These are phyloP conservation scores for Noccaea bulbosa DNA, from an alignment of 345 rosid genomes.

Conservation along the genomic window DNA sequence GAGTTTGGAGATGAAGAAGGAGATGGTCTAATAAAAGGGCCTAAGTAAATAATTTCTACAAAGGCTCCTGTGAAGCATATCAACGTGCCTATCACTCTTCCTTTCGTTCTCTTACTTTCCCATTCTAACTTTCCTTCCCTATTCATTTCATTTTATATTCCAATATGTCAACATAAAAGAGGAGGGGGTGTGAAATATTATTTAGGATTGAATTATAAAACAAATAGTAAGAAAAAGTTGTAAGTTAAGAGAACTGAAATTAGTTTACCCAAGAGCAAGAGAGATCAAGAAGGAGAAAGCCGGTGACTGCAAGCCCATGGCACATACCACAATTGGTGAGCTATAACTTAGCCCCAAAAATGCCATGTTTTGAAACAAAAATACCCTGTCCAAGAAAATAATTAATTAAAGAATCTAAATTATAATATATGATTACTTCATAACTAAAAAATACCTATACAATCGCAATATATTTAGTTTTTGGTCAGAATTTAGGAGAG, in stretches of 20 bases:
- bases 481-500: neutral
- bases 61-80: constrained; percentile 62
- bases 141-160: constrained; percentile 2
- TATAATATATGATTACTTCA: neutral
- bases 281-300: constrained; percentile 70
- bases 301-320: constrained; percentile 75
- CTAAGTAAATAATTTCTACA: constrained; percentile 55
- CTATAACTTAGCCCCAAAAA: constrained; percentile 70
- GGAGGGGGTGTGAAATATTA: neutral
- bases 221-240: neutral
- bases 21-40: constrained; percentile 55
- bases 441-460: neutral
- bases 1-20: constrained; percentile 45
- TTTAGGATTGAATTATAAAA: neutral
- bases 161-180: neutral
- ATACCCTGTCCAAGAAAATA: constrained; percentile 48
- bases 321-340: constrained; percentile 80
- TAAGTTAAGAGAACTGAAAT: neutral
- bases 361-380: constrained; percentile 63
- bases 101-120: constrained; percentile 51
- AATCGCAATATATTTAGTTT: neutral
- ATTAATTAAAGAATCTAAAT: neutral
- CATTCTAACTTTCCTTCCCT: constrained; percentile 54
- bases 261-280: constrained; percentile 55
- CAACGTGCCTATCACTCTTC: constrained; percentile 62